Percentiles rank a stretch among this genome's conserved stretches.
These are phyloP conservation scores for Helotiales sp. DNA, from an alignment of 2,329 filamentous ascomycete species.

Conservation along the genomic window DNA sequence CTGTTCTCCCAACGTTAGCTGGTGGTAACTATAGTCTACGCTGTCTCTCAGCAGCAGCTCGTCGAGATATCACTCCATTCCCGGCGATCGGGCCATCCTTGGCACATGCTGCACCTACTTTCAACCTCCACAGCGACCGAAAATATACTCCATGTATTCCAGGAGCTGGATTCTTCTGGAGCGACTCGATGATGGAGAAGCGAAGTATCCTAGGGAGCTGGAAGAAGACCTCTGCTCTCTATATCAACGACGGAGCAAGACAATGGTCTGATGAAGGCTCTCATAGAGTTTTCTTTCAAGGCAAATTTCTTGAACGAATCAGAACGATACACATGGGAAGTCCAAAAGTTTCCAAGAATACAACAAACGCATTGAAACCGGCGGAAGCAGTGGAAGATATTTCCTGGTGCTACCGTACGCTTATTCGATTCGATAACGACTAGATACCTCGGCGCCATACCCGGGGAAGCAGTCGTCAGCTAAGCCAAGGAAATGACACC, in stretches of 20 bases:
- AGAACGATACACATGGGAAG: background rate
- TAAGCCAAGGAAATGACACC: background rate
- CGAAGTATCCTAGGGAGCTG: background rate
- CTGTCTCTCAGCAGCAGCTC: background rate
- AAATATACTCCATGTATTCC: background rate
- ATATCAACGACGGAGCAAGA: background rate
- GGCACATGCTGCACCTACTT: background rate
- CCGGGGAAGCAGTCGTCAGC: background rate
- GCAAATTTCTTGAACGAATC: background rate
- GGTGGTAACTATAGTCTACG: slow-evolving; percentile 1
- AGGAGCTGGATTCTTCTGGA: background rate
- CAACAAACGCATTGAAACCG: background rate
- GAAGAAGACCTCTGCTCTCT: background rate
- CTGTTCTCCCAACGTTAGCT: background rate
- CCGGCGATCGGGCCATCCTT: background rate
- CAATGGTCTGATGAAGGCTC: background rate
- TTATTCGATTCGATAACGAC: background rate
- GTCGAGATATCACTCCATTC: slow-evolving; percentile 2
- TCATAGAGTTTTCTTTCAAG: background rate
- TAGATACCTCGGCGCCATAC: background rate
- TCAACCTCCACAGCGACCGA: background rate
- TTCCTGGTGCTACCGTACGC: background rate
- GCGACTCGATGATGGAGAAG: background rate
- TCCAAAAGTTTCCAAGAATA: background rate
- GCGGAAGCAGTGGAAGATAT: background rate